A percentile compares a stretch with the other conserved stretches of the same genome.
Evolutionary conservation across 768 basidiomycete genomes (phyloP).

Genomic region (Wakefieldia striispora): DNA sequence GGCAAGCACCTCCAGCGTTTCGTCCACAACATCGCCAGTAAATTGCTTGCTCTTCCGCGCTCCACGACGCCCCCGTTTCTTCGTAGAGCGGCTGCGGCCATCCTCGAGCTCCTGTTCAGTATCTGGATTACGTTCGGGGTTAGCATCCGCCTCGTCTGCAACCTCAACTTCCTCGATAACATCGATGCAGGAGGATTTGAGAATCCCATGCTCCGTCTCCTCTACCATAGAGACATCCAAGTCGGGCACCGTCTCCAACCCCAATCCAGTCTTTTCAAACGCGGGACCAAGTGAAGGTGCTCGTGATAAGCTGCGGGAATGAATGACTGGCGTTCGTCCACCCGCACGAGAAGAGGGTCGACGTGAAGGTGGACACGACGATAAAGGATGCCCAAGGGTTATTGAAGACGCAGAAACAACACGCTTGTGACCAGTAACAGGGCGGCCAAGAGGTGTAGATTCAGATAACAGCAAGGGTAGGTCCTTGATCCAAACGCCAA

Average conservation of each 20-base stretch:
- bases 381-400: constrained; percentile 62
- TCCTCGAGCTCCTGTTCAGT: constrained; percentile 34
- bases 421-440: constrained; percentile 46
- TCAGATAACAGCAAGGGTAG: constrained; percentile 71
- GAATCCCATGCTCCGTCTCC: constrained; percentile 39
- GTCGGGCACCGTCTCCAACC: constrained; percentile 49
- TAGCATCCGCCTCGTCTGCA: constrained; percentile 31
- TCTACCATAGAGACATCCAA: constrained; percentile 41
- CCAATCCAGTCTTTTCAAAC: constrained; percentile 42
- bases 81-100: constrained; percentile 54
- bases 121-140: constrained; percentile 14
- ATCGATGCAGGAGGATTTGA: constrained; percentile 24
- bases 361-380: constrained; percentile 62
- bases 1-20: constrained; percentile 68
- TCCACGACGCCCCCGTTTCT: constrained; percentile 82
- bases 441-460: constrained; percentile 29
- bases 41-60: constrained; percentile 69
- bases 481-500: constrained; percentile 82
- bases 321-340: constrained; percentile 51
- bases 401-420: constrained; percentile 56
- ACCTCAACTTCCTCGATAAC: constrained; percentile 38
- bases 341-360: constrained; percentile 70
- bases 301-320: constrained; percentile 57
- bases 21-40: constrained; percentile 37
- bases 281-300: constrained; percentile 60